These are phyloP conservation scores for Paramecium bursaria DNA, from an alignment of 73 alveolate genomes.

Conservation along the genomic window DNA sequence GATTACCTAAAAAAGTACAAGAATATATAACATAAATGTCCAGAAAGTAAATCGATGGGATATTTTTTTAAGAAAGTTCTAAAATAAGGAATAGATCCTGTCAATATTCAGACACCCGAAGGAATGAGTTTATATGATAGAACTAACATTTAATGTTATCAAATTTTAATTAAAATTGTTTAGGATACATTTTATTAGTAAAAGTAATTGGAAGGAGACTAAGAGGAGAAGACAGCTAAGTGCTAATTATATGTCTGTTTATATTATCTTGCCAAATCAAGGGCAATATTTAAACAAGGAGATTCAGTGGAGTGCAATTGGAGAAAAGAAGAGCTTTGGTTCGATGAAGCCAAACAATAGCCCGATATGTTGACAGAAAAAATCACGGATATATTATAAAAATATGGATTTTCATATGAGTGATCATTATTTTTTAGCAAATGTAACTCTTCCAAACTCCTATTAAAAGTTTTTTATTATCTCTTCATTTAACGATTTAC, in stretches of 20 bases:
- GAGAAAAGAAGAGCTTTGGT: constrained; percentile 6
- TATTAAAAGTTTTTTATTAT: too few relatives aligned
- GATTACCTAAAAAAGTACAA: too few relatives aligned
- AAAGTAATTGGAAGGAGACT: not conserved
- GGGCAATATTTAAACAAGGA: not conserved
- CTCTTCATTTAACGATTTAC: too few relatives aligned
- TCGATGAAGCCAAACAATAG: not conserved
- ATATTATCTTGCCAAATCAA: not conserved
- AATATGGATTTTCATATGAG: not conserved
- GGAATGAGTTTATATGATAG: too few relatives aligned
- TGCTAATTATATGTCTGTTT: not conserved
- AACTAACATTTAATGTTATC: not conserved
- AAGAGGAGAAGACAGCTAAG: not conserved
- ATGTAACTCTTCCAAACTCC: too few relatives aligned
- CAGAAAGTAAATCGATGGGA: too few relatives aligned
- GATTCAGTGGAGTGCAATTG: not conserved
- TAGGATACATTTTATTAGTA: not conserved
- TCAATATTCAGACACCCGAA: too few relatives aligned
- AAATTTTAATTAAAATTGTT: too few relatives aligned
- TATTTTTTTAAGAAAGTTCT: too few relatives aligned
- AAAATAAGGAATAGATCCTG: too few relatives aligned
- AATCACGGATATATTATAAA: not conserved
- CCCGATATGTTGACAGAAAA: constrained; percentile 31
- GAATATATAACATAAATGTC: too few relatives aligned
- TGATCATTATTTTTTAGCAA: not conserved